phyloP scores from a whole-genome alignment of 331 rosid genomes.

The Stylosanthes scabra region DNA sequence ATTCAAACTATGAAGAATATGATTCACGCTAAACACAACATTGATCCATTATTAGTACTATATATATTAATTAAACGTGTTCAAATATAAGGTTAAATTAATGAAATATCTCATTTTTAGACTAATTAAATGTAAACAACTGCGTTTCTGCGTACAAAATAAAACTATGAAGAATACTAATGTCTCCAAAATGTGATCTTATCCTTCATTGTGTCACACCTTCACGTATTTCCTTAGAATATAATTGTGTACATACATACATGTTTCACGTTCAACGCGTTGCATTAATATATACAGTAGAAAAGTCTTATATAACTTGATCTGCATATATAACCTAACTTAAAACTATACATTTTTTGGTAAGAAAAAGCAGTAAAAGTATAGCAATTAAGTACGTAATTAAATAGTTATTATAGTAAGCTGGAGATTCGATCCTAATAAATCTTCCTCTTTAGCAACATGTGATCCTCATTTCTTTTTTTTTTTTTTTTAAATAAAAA shows the following conservation, averaged over 20 bases:
- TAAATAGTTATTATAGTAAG: background rate
- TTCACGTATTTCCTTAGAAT: constrained; percentile 37
- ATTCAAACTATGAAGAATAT: background rate
- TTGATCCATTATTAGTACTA: too few species aligned
- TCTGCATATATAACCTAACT: background rate
- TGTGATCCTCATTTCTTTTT: background rate
- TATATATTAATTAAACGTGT: too few species aligned
- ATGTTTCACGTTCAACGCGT: constrained; percentile 10
- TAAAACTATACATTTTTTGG: background rate
- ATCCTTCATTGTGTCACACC: constrained; percentile 22
- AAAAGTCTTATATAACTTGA: constrained; percentile 36
- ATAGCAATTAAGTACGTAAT: background rate
- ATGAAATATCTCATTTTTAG: background rate
- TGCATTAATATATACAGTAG: constrained; percentile 27
- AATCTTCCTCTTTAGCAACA: too few species aligned
- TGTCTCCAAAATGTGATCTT: constrained; percentile 16
- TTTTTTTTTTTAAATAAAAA: too few species aligned
- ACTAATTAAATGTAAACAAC: background rate
- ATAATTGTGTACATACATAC: background rate
- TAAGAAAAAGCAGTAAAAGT: background rate
- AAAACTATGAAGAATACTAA: background rate
- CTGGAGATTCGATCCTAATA: background rate
- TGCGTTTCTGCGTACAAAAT: too few species aligned
- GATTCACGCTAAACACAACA: background rate
- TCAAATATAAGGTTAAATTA: too few species aligned